phyloP scores from a whole-genome alignment of 352 stramenopile genomes.

The Thraustochytrium striatum region DNA sequence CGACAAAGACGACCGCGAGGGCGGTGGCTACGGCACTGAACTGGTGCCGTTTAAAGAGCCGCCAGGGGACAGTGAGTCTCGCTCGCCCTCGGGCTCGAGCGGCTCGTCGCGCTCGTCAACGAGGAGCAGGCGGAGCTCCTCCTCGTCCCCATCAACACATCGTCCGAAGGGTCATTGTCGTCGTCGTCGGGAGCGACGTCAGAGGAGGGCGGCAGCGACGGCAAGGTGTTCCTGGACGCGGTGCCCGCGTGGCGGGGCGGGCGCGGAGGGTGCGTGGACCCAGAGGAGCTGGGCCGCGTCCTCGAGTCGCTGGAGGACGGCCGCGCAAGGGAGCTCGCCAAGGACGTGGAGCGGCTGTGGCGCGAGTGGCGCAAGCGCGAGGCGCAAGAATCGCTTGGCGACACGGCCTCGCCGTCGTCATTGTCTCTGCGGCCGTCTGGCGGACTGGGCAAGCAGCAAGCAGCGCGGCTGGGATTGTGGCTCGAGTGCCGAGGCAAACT shows the following conservation, averaged over 20 bases:
- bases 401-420: background rate
- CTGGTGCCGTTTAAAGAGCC: background rate
- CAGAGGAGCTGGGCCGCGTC: background rate
- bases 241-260: background rate
- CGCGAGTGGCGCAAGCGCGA: background rate
- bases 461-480: background rate
- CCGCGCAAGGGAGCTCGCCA: background rate
- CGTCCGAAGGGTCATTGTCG: background rate
- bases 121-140: background rate
- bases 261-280: background rate
- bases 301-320: background rate
- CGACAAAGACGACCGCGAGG: background rate
- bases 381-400: background rate
- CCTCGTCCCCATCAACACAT: background rate
- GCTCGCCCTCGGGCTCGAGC: background rate
- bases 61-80: background rate
- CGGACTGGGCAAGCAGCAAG: background rate
- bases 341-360: background rate
- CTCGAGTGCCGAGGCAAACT: constrained; percentile 43
- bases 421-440: background rate
- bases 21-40: background rate
- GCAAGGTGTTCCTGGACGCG: background rate
- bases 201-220: background rate
- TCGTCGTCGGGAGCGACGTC: background rate
- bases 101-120: background rate